A percentile compares a stretch with the other conserved stretches of the same genome.
These are phyloP conservation scores for Floccularia luteovirens DNA, from an alignment of 768 basidiomycete genomes.

Conservation along the genomic window DNA sequence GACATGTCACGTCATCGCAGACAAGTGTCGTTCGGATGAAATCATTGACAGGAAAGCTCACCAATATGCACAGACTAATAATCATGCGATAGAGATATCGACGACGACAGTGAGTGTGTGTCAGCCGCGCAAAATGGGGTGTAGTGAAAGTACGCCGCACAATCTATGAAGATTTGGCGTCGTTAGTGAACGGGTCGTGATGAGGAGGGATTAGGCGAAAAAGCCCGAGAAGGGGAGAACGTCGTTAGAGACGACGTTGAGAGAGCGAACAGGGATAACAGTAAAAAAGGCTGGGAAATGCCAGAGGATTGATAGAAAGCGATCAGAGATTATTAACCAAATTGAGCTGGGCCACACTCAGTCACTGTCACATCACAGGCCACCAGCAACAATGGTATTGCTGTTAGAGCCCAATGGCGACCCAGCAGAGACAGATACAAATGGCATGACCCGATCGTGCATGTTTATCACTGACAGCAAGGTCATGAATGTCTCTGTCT, in stretches of 20 bases:
- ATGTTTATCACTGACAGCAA: too few species aligned
- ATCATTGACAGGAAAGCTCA: slow-evolving; percentile 21
- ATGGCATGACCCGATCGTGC: too few species aligned
- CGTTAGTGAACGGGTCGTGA: slow-evolving; percentile 43
- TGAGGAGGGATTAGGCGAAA: slow-evolving; percentile 17
- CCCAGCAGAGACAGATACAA: too few species aligned
- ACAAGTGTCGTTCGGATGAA: too few species aligned
- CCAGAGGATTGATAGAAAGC: not conserved
- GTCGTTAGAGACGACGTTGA: slow-evolving; percentile 18
- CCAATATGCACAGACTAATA: slow-evolving; percentile 21
- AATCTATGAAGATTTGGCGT: slow-evolving; percentile 19
- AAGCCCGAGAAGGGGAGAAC: slow-evolving; percentile 9
- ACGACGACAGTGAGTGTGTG: slow-evolving; percentile 4
- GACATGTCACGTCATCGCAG: too few species aligned
- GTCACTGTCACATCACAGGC: not conserved
- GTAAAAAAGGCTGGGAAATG: not conserved
- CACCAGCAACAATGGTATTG: too few species aligned
- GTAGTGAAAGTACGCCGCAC: slow-evolving; percentile 12
- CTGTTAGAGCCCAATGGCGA: too few species aligned
- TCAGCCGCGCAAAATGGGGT: slow-evolving; percentile 5
- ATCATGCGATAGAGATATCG: slow-evolving; percentile 29
- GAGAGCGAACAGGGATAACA: slow-evolving; percentile 31
- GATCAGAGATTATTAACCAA: not conserved
- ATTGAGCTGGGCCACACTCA: not conserved
- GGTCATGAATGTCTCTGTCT: too few species aligned